Evolutionary conservation across 2,329 filamentous ascomycete species (phyloP), one percentile per base, ranked within the genome.

Genomic region (Knufia petricola): DNA sequence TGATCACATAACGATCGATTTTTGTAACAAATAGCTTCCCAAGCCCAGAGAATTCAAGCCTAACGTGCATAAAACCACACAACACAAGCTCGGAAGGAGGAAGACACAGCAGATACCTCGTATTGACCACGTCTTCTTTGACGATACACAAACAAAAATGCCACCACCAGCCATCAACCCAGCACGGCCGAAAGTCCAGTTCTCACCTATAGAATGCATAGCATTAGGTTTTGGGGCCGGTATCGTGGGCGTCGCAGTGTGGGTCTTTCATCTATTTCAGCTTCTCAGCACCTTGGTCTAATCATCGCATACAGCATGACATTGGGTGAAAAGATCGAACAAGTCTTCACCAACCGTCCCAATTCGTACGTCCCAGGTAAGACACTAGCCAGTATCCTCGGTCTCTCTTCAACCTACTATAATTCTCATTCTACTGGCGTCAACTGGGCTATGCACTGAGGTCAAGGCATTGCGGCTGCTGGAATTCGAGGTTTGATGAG

Each of bases 341-440:
- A 63, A 52, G 21, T 56, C 30, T 48, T 64, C 50, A 63, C 59
- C 12, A 36, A 55, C 19, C 58, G 61, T 1, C 59, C 61, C 2
- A 56, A 54, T 38, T 64, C 61, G 8, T 61, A 62, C 42, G 60
- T 64, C 2, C 59, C 62, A 10, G 62, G 58, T 4, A 60, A 59
- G 39, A 63, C 61, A 3, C 51, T 60, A 3, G 55, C 55, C 3
- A 57, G 55, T 24, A 59, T 61, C n/a, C 50, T 64, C 15, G 55
- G 56, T 37, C 50, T 62, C 43, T 42, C 39, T 15, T 13, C 20
- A 26, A 7, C n/a, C 19, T 23, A 15, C 15, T 50, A 46, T 7
- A 51, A 61, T 40, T 40, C 46, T 1, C 52, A 61, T 39, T 46
- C 50, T n/a, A 53, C 59, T 24, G 43, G 60, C 3, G 50, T 63